A percentile compares a stretch with the other conserved stretches of the same genome.
Evolutionary conservation across 2,329 filamentous ascomycete species (phyloP).

Genomic region (Fusarium sterilihyphosum): DNA sequence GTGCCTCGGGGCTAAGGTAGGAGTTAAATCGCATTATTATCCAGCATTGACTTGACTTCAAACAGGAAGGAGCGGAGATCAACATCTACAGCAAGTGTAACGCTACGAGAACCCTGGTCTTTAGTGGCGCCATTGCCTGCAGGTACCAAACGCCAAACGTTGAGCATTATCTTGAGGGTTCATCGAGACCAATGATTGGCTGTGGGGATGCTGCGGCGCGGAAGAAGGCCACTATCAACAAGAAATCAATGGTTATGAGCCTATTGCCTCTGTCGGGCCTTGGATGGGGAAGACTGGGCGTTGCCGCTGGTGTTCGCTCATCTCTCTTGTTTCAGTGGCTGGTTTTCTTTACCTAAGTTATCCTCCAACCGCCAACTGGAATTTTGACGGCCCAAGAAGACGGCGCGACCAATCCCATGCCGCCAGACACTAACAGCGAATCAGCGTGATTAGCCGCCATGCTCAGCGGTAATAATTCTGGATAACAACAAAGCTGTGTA

Average conservation of each 20-base stretch:
- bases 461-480: slow-evolving; percentile 20
- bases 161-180: slow-evolving; percentile 10
- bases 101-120: neutral
- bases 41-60: slow-evolving; percentile 25
- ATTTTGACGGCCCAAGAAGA: slow-evolving; percentile 13
- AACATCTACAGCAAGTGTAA: slow-evolving; percentile 25
- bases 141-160: slow-evolving; percentile 37
- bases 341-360: slow-evolving; percentile 9
- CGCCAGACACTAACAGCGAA: slow-evolving; percentile 13
- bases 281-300: neutral
- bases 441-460: slow-evolving; percentile 29
- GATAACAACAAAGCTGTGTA: slow-evolving; percentile 8
- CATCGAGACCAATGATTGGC: slow-evolving; percentile 19
- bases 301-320: slow-evolving; percentile 14
- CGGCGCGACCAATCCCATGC: slow-evolving; percentile 34
- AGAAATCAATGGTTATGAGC: slow-evolving; percentile 11
- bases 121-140: slow-evolving; percentile 34
- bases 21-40: slow-evolving; percentile 16
- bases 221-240: neutral
- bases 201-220: neutral
- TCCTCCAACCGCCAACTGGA: slow-evolving; percentile 40
- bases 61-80: slow-evolving; percentile 31
- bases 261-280: neutral
- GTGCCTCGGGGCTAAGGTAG: neutral
- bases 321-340: slow-evolving; percentile 27